Base-by-base conservation (phyloP, 2,329 filamentous ascomycete species). In the Tricladium varicosporioides region DNA sequence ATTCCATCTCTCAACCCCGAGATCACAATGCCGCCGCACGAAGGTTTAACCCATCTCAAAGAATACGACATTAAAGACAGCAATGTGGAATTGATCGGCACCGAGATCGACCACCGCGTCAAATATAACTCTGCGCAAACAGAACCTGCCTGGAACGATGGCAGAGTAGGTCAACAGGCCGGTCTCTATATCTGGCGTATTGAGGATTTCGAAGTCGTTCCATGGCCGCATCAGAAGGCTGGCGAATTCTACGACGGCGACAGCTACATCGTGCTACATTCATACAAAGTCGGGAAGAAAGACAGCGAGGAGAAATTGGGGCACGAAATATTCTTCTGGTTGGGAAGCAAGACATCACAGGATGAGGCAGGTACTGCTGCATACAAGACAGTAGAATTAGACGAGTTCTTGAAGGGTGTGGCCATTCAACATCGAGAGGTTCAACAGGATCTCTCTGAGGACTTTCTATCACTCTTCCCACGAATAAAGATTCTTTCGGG, bases 271-370 rank as follows among this genome's bases (percentile, higher is more conserved):
- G 73, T 88, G 3, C 75, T 89, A 48, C 75, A 84, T 68, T 83
- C 84, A 4, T 81, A 80, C 70, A 79, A 80, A 63, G 67, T 83
- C 32, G 77, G 77, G 44, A 72, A 74, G 44, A 72, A 74, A 36
- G 70, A 74, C n/a, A 72, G 70, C 68, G 64, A 79, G 57, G 72
- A 71, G 70, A 67, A 79, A 57, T 73, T 87, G 4, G 74, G 73
- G 44, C 85, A 88, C 64, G 84, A 88, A 50, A 80, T 88, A 65
- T 88, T 85, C 76, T 88, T 88, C 74, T 89, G 85, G 85, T 77
- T 88, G 0, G 86, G 86, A 4, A 75, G 71, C 51, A 80, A 86
- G 66, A 88, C 85, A 0, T 80, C 82, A 2, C 84, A 87, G 72
- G 86, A 88, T 61, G 86, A 89, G 72, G 84, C 85, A 1, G 86